Base-by-base conservation (phyloP, 352 stramenopile genomes). In the Globisporangium orthogonon region DNA sequence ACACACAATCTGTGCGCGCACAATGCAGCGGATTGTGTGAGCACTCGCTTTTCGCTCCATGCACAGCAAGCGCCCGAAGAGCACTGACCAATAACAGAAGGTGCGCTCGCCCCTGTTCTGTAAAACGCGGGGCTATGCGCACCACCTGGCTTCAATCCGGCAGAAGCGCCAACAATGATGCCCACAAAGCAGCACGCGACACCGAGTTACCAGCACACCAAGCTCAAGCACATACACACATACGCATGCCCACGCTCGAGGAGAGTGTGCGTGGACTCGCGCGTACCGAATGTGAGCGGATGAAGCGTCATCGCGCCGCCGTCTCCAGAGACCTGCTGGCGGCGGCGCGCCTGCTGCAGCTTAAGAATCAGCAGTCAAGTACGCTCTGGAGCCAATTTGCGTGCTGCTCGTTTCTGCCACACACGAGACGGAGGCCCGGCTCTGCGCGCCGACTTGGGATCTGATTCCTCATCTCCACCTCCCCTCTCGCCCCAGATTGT, bases 391-490 rank as follows among this genome's bases (percentile, higher is more conserved):
- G 35, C 35, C 35, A 41, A 13, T 41, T 41, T 11, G 35, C 14
- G 35, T 41, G 23, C 23, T 23, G 23, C 23, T 23, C 23, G 23
- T 13, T 41, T 13, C 35, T 41, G 23, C 23, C 23, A 23, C 23
- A 41, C 35, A 41, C 35, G 10, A 41, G 9, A 23, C 23, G 23
- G 9, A 0, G 35, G 1, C 35, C 35, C 35, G 35, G 35, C 35
- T 41, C 35, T 41, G 35, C 35, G 35, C 35, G 35, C 35, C 35
- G 35, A 41, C 35, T 41, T 41, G 35, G 35, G 4, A 49, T 57
- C 52, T 57, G 52, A 57, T 57, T 57, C 52, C 44, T 51, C 54
- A 52, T 51, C 43, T 43, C 40, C 52, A 23, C 23, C 23, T 23
- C 10, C 30, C 46, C 54, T 37, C 43, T 59, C 53, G 30, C 43